Evolutionary conservation across 2,329 filamentous ascomycete species (phyloP), one percentile per base, ranked within the genome.

Genomic region (Blastomyces percursus): DNA sequence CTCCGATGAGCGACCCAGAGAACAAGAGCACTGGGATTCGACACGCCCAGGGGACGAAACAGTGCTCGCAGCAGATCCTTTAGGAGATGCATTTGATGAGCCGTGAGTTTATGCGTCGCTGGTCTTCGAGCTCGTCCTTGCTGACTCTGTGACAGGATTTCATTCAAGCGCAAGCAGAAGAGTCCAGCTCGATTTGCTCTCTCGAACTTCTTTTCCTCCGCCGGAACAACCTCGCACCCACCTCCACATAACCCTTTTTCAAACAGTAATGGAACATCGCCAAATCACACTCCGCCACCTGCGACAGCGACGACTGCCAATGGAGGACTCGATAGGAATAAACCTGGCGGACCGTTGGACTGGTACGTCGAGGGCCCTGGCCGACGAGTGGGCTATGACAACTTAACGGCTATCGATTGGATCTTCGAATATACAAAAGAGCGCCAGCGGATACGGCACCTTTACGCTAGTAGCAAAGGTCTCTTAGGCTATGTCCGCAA

Each of bases 371-470:
- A 96, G 75, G 91, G 91, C 0, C 91, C 90, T 0, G 92, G 92
- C 1, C 85, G 91, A 61, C 85, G 94, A 71, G 92, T 96, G 46
- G 93, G 90, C 61, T 99, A 99, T 77, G 93, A 96, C 71, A 89
- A 99, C 76, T 81, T 96, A 73, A 96, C 93, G 19, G 93, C 94
- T 63, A 99, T 99, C 73, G 94, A 99, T 78, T 99, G 94, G 94
- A 97, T 97, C 72, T 97, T 96, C 70, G 94, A 99, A 75, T 96
- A 97, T 72, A 94, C 90, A 60, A 96, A 96, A 75, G 94, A 99
- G 77, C 85, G 94, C 24, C 91, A 96, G 74, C 85, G 94, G 30
- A 78, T 95, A 70, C 85, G 91, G n/a, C 83, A 88, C 38, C 79
- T 99, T 24, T 84, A 86, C 62, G 84, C 88, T 0, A 84, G 83